Evolutionary conservation across 2,329 filamentous ascomycete genomes (phyloP).

Genomic region (Xylaria sp.): DNA sequence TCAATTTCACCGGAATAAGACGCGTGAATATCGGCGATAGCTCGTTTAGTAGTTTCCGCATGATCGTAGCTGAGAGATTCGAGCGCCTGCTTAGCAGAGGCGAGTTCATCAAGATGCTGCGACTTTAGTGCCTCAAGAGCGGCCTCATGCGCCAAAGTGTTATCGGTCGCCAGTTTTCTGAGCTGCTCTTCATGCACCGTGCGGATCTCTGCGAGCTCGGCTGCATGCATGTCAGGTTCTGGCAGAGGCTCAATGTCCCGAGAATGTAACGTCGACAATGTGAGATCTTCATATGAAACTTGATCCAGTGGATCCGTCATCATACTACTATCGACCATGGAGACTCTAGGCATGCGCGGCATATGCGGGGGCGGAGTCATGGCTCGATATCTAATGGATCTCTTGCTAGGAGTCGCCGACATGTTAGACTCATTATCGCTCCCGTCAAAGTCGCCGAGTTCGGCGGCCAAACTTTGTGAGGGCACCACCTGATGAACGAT

Average conservation of each 20-base stretch:
- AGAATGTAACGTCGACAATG: conserved; percentile 41
- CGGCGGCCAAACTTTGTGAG: conserved; percentile 81
- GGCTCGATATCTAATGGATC: conserved; percentile 40
- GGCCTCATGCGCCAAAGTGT: conserved; percentile 21
- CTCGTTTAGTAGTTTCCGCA: conserved; percentile 12
- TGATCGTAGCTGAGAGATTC: conserved; percentile 17
- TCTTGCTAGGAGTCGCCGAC: conserved; percentile 50
- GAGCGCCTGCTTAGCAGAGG: conserved; percentile 10
- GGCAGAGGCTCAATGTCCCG: conserved; percentile 37
- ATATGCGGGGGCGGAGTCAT: conserved; percentile 44
- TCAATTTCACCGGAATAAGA: conserved; percentile 24
- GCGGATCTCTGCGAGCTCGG: conserved; percentile 35
- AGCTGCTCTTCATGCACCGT: conserved; percentile 27
- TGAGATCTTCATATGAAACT: conserved; percentile 30
- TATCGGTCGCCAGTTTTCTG: conserved; percentile 25
- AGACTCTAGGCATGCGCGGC: conserved; percentile 45
- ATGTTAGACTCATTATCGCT: conserved; percentile 65
- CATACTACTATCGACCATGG: conserved; percentile 56
- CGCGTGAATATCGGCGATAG: conserved; percentile 13
- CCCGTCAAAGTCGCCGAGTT: conserved; percentile 74
- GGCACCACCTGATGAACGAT: conserved; percentile 37
- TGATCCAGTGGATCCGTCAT: conserved; percentile 53
- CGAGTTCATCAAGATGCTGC: conserved; percentile 23
- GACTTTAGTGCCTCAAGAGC: conserved; percentile 24
- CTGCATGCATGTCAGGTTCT: conserved; percentile 24